Evolutionary conservation across 768 basidiomycete species (phyloP).

Genomic region (Amanita subjunquillea): DNA sequence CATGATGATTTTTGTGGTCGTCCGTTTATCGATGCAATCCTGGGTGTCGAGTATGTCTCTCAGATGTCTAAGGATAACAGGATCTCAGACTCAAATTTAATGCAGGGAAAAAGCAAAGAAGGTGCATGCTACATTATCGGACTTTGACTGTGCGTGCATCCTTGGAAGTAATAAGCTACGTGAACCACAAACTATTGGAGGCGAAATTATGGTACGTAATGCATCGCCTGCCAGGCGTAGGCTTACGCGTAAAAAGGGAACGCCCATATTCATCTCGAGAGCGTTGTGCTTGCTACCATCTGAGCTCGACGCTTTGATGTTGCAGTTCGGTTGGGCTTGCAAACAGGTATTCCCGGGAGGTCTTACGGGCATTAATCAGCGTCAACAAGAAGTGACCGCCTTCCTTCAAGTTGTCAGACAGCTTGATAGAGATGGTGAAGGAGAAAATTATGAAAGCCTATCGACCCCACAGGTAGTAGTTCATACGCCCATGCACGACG

Average conservation of each 20-base stretch:
- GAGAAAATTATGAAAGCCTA: background rate
- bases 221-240: background rate
- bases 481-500: constrained; percentile 1
- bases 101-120: background rate
- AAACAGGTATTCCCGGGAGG: background rate
- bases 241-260: background rate
- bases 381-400: background rate
- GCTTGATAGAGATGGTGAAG: background rate
- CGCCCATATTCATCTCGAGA: constrained; percentile 1
- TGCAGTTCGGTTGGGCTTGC: constrained; percentile 3
- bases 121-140: constrained; percentile 1
- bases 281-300: background rate
- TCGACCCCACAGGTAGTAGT: background rate
- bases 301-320: background rate
- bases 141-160: constrained; percentile 1
- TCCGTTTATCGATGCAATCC: background rate
- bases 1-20: constrained; percentile 1
- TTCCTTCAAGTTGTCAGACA: background rate
- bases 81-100: background rate
- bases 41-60: background rate
- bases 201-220: constrained; percentile 1
- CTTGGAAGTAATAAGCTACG: constrained; percentile 3
- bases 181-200: constrained; percentile 3
- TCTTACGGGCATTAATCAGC: constrained; percentile 1
- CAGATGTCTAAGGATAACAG: background rate